These are phyloP conservation scores for Tolypocladium sp. DNA, from an alignment of 2,329 filamentous ascomycete species.

Conservation along the genomic window DNA sequence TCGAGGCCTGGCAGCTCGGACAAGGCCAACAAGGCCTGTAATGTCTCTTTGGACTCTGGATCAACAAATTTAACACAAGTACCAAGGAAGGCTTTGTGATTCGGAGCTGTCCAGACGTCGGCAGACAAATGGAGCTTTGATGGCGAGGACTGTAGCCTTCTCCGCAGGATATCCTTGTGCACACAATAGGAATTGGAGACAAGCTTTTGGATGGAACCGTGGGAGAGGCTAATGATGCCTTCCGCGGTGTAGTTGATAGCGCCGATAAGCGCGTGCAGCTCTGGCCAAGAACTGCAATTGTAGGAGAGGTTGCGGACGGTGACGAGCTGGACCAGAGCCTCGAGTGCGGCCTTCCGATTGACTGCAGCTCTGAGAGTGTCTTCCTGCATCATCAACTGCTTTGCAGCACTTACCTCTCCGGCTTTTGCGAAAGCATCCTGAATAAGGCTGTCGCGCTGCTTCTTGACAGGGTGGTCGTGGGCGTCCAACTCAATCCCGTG, in stretches of 20 bases:
- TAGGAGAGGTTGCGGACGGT: slow-evolving; percentile 3
- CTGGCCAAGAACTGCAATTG: slow-evolving; percentile 1
- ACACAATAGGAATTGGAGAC: slow-evolving; percentile 4
- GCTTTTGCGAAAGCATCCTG: slow-evolving; percentile 2
- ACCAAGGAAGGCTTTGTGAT: no score
- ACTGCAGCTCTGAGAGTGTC: slow-evolving; percentile 2
- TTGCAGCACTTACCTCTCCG: background rate
- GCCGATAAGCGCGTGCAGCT: slow-evolving; percentile 1
- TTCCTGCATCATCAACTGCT: background rate
- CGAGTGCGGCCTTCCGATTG: slow-evolving; percentile 1
- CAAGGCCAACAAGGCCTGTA: no score
- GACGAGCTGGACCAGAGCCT: slow-evolving; percentile 2
- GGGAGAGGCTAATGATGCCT: slow-evolving; percentile 1
- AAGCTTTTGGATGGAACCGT: slow-evolving; percentile 1
- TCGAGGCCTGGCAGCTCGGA: no score
- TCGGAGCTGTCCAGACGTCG: no score
- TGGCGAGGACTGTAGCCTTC: slow-evolving; percentile 1
- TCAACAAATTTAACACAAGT: no score
- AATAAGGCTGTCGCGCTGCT: slow-evolving; percentile 1
- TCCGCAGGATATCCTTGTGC: slow-evolving; percentile 3
- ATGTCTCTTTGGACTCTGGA: no score
- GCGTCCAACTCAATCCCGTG: background rate
- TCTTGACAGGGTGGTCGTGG: background rate
- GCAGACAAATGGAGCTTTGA: slow-evolving; percentile 1
- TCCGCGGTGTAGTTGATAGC: background rate